These are phyloP conservation scores for Citrus mangshanensis DNA, from an alignment of 345 rosid genomes.

Conservation along the genomic window DNA sequence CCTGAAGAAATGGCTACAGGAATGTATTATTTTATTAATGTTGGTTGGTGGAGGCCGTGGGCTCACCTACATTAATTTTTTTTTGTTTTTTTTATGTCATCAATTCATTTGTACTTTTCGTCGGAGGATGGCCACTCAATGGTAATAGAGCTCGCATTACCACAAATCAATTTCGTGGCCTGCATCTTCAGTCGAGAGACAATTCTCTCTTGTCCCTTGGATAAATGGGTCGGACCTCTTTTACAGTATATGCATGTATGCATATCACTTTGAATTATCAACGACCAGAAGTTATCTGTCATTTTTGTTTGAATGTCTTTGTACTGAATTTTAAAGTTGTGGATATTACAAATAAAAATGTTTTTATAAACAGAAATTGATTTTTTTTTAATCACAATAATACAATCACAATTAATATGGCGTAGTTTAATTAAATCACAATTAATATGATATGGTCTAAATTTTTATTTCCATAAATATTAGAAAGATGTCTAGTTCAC, in stretches of 20 bases:
- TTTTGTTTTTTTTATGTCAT: too few species aligned
- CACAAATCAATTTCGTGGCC: constrained; percentile 19
- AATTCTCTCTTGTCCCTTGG: background rate
- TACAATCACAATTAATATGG: too few species aligned
- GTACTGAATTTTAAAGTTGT: background rate
- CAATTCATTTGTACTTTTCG: background rate
- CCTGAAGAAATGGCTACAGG: background rate
- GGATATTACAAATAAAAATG: too few species aligned
- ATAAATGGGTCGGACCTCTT: constrained; percentile 7
- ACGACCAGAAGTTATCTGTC: background rate
- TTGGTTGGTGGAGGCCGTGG: background rate
- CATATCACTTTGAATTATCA: background rate
- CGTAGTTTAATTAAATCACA: too few species aligned
- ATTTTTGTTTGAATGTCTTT: background rate
- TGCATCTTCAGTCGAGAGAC: too few species aligned
- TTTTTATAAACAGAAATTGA: too few species aligned
- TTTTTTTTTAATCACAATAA: too few species aligned
- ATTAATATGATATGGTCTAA: too few species aligned
- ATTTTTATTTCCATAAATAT: too few species aligned
- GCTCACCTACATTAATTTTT: background rate
- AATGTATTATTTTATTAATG: background rate
- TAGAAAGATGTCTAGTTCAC: too few species aligned
- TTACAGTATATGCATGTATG: background rate
- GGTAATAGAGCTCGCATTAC: constrained; percentile 2
- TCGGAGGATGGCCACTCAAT: constrained; percentile 14